A percentile compares a stretch with the other conserved stretches of the same genome.
Conservation (phyloP, 225 moss, liverwort and hornwort genomes). For the Lunularia cruciata region DNA sequence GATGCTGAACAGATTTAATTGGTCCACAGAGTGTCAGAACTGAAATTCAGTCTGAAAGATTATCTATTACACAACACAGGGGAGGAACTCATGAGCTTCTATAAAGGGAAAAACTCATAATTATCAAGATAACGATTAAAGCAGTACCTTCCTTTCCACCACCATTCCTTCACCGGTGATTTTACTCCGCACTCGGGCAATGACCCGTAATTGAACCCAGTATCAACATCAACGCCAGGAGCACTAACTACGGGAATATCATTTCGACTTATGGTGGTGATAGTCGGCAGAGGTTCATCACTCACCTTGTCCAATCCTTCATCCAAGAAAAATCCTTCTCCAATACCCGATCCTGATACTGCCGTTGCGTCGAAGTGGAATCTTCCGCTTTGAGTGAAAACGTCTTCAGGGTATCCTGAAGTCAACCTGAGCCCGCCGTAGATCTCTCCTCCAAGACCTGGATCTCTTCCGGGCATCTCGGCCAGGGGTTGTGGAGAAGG, state of each 20-base stretch:
- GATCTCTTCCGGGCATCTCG: neutral
- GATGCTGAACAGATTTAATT: slow-evolving; percentile 11
- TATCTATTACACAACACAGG: slow-evolving; percentile 19
- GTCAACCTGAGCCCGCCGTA: no score
- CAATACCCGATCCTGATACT: neutral
- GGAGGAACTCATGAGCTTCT: slow-evolving; percentile 4
- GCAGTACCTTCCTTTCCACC: neutral
- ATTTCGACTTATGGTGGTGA: neutral
- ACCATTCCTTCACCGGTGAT: neutral
- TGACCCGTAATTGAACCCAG: neutral
- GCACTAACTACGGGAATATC: neutral
- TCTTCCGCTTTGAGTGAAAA: neutral
- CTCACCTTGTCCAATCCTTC: slow-evolving; percentile 17
- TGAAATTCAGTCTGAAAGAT: neutral
- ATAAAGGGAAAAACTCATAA: neutral
- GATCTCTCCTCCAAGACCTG: neutral
- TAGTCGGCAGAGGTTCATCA: neutral
- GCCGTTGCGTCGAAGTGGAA: neutral
- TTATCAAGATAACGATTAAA: neutral
- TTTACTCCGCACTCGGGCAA: neutral
- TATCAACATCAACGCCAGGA: neutral
- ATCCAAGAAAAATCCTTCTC: neutral
- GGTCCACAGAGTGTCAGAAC: slow-evolving; percentile 2
- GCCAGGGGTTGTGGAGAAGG: neutral
- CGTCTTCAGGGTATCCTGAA: no score